Evolutionary conservation across 2,329 filamentous ascomycete genomes (phyloP).

Genomic region (Dendryphion nanum): DNA sequence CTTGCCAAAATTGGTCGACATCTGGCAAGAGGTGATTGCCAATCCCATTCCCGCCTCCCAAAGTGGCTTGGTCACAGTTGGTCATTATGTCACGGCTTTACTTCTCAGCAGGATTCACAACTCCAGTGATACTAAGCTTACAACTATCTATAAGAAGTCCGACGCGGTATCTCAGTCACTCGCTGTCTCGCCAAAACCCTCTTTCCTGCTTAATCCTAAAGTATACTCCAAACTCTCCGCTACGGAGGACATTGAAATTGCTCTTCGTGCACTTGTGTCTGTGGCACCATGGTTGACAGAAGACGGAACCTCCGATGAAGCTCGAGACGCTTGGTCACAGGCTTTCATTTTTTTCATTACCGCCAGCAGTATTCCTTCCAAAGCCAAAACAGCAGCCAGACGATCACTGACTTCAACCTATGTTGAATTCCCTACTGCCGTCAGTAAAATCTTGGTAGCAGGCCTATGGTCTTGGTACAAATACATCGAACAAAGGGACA

Average conservation of each 20-base stretch:
- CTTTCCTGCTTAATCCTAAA: constrained; percentile 80
- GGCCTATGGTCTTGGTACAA: constrained; percentile 81
- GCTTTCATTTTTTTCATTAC: constrained; percentile 78
- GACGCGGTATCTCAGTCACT: constrained; percentile 65
- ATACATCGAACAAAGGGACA: constrained; percentile 67
- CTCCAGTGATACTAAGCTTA: constrained; percentile 55
- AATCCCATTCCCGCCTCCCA: constrained; percentile 80
- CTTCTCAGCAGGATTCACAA: constrained; percentile 54
- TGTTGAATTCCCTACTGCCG: constrained; percentile 53
- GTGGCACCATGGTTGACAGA: constrained; percentile 57
- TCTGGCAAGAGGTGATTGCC: constrained; percentile 72
- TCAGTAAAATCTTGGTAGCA: constrained; percentile 64
- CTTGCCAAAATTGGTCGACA: constrained; percentile 60
- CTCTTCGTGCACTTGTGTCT: constrained; percentile 66
- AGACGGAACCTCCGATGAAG: constrained; percentile 42
- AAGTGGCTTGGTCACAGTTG: constrained; percentile 76
- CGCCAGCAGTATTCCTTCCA: constrained; percentile 59
- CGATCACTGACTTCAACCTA: constrained; percentile 66
- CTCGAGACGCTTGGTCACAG: constrained; percentile 76
- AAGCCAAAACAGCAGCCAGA: constrained; percentile 63
- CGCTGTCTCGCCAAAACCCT: constrained; percentile 73
- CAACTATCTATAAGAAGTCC: constrained; percentile 60
- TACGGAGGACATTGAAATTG: constrained; percentile 77
- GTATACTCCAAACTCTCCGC: constrained; percentile 77
- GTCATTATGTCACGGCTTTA: constrained; percentile 71